Conservation (phyloP, 768 basidiomycete genomes). For the Psilocybe sp. region DNA sequence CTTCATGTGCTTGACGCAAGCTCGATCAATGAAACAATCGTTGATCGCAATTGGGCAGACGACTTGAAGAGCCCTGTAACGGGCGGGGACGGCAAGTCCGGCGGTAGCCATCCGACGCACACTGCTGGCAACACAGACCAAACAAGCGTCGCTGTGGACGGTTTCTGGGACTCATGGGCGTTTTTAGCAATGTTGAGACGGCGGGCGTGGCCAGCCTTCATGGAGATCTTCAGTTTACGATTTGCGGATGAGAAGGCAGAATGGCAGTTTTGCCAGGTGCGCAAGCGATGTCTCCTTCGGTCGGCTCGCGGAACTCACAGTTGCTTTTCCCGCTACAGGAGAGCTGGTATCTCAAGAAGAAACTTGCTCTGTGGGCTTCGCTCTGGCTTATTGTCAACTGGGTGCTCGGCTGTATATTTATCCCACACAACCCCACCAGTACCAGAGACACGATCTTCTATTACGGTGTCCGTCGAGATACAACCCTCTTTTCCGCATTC, state of each 20-base stretch:
- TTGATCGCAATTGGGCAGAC: constrained; percentile 68
- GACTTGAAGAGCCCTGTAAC: constrained; percentile 52
- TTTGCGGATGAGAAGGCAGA: constrained; percentile 57
- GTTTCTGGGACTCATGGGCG: constrained; percentile 26
- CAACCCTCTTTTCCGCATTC: not conserved
- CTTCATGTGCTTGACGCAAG: constrained; percentile 26
- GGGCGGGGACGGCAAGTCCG: constrained; percentile 44
- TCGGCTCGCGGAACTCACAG: not conserved
- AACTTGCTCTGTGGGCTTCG: constrained; percentile 60
- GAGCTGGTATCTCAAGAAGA: constrained; percentile 71
- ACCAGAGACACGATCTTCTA: constrained; percentile 60
- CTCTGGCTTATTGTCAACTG: constrained; percentile 69
- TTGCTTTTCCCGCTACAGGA: constrained; percentile 38
- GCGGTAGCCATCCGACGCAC: constrained; percentile 32
- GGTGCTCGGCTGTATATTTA: constrained; percentile 56
- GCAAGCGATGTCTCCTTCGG: constrained; percentile 23
- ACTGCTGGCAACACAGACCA: constrained; percentile 29
- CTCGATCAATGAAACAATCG: constrained; percentile 69
- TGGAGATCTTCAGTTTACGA: constrained; percentile 56
- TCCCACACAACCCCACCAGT: constrained; percentile 37
- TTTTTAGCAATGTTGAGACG: constrained; percentile 48
- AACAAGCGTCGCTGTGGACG: constrained; percentile 21
- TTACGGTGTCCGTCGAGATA: constrained; percentile 37
- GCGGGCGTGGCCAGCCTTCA: constrained; percentile 51
- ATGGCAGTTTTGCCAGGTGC: constrained; percentile 32